These are phyloP conservation scores for Caryopteris hybrid DNA, from an alignment of 305 asterid species.

Conservation along the genomic window DNA sequence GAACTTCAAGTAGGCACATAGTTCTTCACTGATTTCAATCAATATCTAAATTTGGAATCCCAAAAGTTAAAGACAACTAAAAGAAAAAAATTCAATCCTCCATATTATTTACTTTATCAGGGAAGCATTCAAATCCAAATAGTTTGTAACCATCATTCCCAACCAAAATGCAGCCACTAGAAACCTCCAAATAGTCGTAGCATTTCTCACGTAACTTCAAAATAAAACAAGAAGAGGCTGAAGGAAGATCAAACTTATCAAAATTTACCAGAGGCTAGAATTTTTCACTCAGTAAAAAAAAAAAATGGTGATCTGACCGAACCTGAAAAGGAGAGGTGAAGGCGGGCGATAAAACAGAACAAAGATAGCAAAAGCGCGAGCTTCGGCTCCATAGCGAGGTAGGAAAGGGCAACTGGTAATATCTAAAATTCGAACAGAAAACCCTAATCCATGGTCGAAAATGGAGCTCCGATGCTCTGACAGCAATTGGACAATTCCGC, in stretches of 20 bases:
- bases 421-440: conserved; percentile 6
- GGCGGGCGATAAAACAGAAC: conserved; percentile 35
- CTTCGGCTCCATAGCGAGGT: conserved; percentile 50
- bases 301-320: not conserved
- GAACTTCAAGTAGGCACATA: not conserved
- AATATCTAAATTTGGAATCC: not conserved
- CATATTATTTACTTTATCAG: not conserved
- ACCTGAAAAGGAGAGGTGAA: conserved; percentile 57
- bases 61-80: not conserved
- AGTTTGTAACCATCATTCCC: not conserved
- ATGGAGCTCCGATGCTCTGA: conserved; percentile 21
- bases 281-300: not conserved
- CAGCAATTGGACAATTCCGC: conserved; percentile 4
- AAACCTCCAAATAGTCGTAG: not conserved
- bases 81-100: not conserved
- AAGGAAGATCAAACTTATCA: not conserved
- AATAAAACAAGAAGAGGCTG: not conserved
- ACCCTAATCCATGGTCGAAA: conserved; percentile 56
- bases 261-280: not conserved
- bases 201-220: not conserved
- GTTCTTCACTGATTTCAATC: not conserved
- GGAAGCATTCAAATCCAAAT: not conserved
- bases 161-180: conserved; percentile 14
- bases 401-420: not conserved
- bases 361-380: conserved; percentile 27